Evolutionary conservation across 495 filamentous ascomycete genomes (phyloP), one percentile per base, ranked within the genome.

Genomic region (Xylaria cubensis): DNA sequence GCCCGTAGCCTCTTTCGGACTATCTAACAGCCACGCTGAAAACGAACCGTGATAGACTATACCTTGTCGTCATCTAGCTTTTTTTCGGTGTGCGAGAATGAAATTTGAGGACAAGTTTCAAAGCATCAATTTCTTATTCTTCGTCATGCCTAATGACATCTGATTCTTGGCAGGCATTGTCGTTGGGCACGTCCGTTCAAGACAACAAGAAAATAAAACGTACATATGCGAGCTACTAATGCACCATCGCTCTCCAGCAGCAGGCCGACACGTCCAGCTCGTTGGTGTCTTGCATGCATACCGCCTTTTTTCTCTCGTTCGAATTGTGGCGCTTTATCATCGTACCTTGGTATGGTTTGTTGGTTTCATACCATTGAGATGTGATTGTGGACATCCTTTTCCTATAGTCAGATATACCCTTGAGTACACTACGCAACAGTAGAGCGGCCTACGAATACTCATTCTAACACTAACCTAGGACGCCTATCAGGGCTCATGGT

Each of bases 21-120:
- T 56, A n/a, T 17, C 17, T 64, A 36, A 26, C 65, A 67, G 65
- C 65, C 65, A 67, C 48, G 50, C 65, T 55, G 65, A 67, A 55
- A 56, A 7, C n/a, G 4, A 53, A 53, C 4, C 1, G 48, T 17
- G 21, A 36, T 26, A 26, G 13, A 29, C 50, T 32, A 32, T 48
- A 26, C 5, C 21, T 41, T 67, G 12, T n/a, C 36, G 4, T 24
- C 12, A 12, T 53, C n/a, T 21, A 36, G 29, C 19, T 21, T 39
- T 29, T 36, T 29, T 34, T 67, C 44, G 64, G 46, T 53, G 21
- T 65, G 42, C 63, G 63, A 50, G 8, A 61, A 41, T 4, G 8
- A 61, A 12, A 39, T 61, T 61, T 21, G 32, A 61, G 58, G 32
- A 21, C 17, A n/a, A n/a, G n/a, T 3, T 61, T n/a, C 19, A 19